A percentile compares a stretch with the other conserved stretches of the same genome.
Conservation (phyloP, 2,329 filamentous ascomycete genomes). For the Ceratocystis diversiconidia region DNA sequence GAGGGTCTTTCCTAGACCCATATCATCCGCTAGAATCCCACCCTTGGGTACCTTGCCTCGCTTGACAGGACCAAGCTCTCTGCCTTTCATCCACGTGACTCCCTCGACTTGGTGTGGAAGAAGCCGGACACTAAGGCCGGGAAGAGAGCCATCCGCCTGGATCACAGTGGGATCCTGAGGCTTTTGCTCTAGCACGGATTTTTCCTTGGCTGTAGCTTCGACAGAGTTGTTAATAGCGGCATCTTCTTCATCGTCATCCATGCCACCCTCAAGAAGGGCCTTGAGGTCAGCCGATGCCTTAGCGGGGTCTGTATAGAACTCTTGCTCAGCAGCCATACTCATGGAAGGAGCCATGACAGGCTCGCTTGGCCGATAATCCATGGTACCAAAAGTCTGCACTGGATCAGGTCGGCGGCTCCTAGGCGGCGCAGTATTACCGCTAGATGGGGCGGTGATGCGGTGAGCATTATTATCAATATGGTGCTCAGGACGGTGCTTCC, state of each 20-base stretch:
- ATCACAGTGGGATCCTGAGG: constrained; percentile 7
- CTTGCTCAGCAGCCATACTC: constrained; percentile 23
- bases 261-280: constrained; percentile 64
- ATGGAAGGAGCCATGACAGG: constrained; percentile 15
- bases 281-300: constrained; percentile 68
- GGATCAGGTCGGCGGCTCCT: constrained; percentile 22
- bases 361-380: constrained; percentile 9
- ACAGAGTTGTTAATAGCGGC: background rate
- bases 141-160: constrained; percentile 34
- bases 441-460: constrained; percentile 24
- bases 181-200: background rate
- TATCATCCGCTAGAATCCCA: constrained; percentile 90
- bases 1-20: constrained; percentile 93
- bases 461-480: constrained; percentile 37
- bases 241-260: constrained; percentile 53
- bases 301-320: constrained; percentile 52
- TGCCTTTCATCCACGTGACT: constrained; percentile 86
- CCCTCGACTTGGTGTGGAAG: constrained; percentile 91
- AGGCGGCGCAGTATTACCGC: constrained; percentile 27
- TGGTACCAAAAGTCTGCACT: constrained; percentile 15
- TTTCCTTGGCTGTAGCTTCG: background rate
- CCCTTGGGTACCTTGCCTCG: constrained; percentile 73
- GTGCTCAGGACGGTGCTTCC: constrained; percentile 42
- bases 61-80: constrained; percentile 76
- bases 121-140: constrained; percentile 74